A percentile compares a stretch with the other conserved stretches of the same genome.
These are phyloP conservation scores for Henckelia pumila DNA, from an alignment of 257 asterid species.

Conservation along the genomic window DNA sequence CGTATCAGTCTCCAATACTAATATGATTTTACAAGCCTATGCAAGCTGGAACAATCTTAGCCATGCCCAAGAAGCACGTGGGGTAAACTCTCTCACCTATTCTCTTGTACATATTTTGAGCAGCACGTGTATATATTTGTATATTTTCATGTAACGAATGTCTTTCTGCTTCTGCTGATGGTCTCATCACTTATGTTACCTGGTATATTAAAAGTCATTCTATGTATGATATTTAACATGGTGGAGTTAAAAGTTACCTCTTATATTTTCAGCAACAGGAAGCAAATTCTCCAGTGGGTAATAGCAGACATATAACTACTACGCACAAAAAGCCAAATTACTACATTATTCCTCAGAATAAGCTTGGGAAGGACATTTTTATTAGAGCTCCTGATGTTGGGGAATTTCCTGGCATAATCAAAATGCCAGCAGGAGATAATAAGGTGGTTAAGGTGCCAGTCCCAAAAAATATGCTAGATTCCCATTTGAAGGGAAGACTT, in stretches of 20 bases:
- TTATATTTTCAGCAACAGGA: constrained; percentile 52
- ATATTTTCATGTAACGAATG: neutral
- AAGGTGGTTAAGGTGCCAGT: constrained; percentile 72
- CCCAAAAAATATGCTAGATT: constrained; percentile 76
- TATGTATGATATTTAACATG: too few relatives aligned
- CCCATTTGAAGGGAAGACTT: constrained; percentile 77
- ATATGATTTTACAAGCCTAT: constrained; percentile 90
- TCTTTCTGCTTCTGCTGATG: constrained; percentile 19
- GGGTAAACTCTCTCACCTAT: constrained; percentile 37
- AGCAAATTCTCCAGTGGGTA: constrained; percentile 41
- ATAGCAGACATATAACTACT: constrained; percentile 55
- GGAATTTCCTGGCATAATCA: constrained; percentile 49
- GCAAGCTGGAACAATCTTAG: constrained; percentile 91
- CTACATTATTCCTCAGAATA: constrained; percentile 77
- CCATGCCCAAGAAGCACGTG: constrained; percentile 48
- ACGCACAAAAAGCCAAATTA: constrained; percentile 67
- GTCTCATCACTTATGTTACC: constrained; percentile 5
- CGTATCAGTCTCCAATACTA: constrained; percentile 82
- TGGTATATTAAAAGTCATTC: constrained; percentile 13
- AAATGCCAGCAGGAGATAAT: constrained; percentile 82
- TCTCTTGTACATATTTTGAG: constrained; percentile 7
- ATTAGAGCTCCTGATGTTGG: constrained; percentile 53
- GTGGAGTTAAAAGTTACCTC: constrained; percentile 19
- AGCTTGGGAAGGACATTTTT: constrained; percentile 86
- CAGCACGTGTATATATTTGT: neutral